Evolutionary conservation across 2,329 filamentous ascomycete species (phyloP).

Genomic region (Fusarium subtropicale): DNA sequence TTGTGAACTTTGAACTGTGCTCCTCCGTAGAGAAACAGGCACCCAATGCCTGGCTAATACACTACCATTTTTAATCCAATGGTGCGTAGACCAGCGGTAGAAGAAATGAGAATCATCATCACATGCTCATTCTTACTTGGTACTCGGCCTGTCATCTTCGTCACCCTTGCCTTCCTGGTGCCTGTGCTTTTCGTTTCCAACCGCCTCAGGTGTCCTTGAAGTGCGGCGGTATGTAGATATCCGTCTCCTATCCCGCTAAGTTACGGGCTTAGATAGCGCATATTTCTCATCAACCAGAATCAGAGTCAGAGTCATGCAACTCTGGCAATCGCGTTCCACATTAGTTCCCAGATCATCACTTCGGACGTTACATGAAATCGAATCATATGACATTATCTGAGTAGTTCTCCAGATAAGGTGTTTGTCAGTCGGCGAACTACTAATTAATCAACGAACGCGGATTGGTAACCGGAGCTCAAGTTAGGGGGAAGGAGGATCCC

Average conservation of each 20-base stretch:
- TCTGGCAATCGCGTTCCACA: background rate
- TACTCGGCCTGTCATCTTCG: background rate
- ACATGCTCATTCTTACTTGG: slow-evolving; percentile 24
- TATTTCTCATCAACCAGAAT: slow-evolving; percentile 6
- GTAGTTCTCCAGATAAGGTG: background rate
- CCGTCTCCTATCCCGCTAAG: slow-evolving; percentile 28
- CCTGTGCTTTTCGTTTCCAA: slow-evolving; percentile 21
- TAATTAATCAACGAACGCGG: background rate
- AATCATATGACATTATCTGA: slow-evolving; percentile 1
- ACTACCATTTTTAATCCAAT: slow-evolving; percentile 20
- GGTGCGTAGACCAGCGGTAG: background rate
- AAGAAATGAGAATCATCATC: slow-evolving; percentile 20
- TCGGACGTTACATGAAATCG: background rate
- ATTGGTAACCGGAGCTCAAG: background rate
- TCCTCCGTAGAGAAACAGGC: slow-evolving; percentile 12
- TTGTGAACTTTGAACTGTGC: slow-evolving; percentile 7
- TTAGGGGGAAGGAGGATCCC: background rate
- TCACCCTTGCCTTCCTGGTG: slow-evolving; percentile 14
- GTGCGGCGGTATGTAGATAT: slow-evolving; percentile 41
- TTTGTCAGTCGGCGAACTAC: background rate
- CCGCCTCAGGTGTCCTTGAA: background rate
- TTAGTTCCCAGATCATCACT: background rate
- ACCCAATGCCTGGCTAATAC: slow-evolving; percentile 27
- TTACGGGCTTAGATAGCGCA: slow-evolving; percentile 14
- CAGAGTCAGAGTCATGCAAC: slow-evolving; percentile 3